A percentile compares a stretch with the other conserved stretches of the same genome.
phyloP scores from a whole-genome alignment of 164 flowering plant species.

The Vitis labrusca region DNA sequence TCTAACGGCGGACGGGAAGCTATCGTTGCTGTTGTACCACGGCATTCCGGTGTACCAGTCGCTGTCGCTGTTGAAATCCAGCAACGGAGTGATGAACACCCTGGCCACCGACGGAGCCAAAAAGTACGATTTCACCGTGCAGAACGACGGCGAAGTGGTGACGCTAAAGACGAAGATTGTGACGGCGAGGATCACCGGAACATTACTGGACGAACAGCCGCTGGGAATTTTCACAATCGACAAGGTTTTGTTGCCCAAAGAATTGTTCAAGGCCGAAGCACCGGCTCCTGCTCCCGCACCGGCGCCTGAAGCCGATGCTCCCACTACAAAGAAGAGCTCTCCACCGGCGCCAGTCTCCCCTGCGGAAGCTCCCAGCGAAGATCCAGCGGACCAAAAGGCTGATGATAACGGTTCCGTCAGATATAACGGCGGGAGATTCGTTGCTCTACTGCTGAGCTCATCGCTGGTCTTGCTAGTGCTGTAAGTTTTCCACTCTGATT shows the following conservation, averaged over 20 bases:
- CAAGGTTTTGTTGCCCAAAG: slow-evolving; percentile 73
- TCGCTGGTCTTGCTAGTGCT: slow-evolving; percentile 30
- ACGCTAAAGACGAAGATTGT: slow-evolving; percentile 59
- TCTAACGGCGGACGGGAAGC: slow-evolving; percentile 39
- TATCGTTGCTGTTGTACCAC: slow-evolving; percentile 41
- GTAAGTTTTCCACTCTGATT: slow-evolving; percentile 6
- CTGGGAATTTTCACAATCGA: slow-evolving; percentile 57
- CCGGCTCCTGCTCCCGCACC: slow-evolving; percentile 62
- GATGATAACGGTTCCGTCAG: slow-evolving; percentile 36
- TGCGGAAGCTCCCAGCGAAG: slow-evolving; percentile 48
- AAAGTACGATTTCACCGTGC: slow-evolving; percentile 48
- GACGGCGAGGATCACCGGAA: slow-evolving; percentile 65
- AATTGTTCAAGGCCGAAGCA: slow-evolving; percentile 56
- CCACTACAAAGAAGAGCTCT: slow-evolving; percentile 26
- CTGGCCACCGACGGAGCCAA: slow-evolving; percentile 64
- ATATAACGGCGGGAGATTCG: slow-evolving; percentile 25
- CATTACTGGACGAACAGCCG: slow-evolving; percentile 70
- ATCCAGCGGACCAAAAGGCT: slow-evolving; percentile 52
- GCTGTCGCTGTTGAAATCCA: slow-evolving; percentile 41
- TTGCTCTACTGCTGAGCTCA: slow-evolving; percentile 22
- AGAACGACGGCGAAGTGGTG: slow-evolving; percentile 52
- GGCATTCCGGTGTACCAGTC: slow-evolving; percentile 52
- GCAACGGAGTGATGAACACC: slow-evolving; percentile 55
- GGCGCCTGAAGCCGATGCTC: slow-evolving; percentile 55
- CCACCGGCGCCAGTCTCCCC: slow-evolving; percentile 46